Conservation (phyloP, 208 protist species). For the Angomonas deanei region DNA sequence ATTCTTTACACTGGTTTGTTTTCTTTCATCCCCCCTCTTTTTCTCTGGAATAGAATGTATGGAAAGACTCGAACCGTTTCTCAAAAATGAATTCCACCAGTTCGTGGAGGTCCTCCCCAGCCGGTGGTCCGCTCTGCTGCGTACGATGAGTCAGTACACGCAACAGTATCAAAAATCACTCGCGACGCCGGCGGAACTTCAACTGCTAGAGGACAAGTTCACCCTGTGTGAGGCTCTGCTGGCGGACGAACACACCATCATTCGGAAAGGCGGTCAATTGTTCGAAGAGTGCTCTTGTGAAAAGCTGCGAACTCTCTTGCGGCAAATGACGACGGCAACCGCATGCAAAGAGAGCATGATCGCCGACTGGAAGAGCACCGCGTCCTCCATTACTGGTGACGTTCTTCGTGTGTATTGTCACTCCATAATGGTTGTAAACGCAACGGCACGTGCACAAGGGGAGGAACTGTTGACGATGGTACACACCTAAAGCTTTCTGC, state of each 20-base stretch:
- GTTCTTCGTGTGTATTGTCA: conserved; percentile 64
- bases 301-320: conserved; percentile 20
- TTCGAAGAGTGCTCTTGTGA: background rate
- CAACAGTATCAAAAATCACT: conserved; percentile 34
- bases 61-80: background rate
- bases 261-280: conserved; percentile 4
- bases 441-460: background rate
- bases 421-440: conserved; percentile 23
- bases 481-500: background rate
- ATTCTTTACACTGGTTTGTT: too few species aligned
- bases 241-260: conserved; percentile 38
- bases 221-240: conserved; percentile 28
- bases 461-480: background rate
- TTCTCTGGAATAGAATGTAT: background rate
- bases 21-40: conserved; percentile 9
- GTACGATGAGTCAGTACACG: conserved; percentile 28
- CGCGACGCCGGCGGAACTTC: conserved; percentile 14
- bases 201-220: conserved; percentile 15
- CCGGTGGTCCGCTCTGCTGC: conserved; percentile 45
- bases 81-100: conserved; percentile 25
- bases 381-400: conserved; percentile 25
- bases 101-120: conserved; percentile 53
- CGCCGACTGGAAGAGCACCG: conserved; percentile 30
- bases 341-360: conserved; percentile 35
- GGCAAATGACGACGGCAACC: conserved; percentile 13